Conservation (phyloP, 169 alveolate species). For the Condylostoma magnum region DNA sequence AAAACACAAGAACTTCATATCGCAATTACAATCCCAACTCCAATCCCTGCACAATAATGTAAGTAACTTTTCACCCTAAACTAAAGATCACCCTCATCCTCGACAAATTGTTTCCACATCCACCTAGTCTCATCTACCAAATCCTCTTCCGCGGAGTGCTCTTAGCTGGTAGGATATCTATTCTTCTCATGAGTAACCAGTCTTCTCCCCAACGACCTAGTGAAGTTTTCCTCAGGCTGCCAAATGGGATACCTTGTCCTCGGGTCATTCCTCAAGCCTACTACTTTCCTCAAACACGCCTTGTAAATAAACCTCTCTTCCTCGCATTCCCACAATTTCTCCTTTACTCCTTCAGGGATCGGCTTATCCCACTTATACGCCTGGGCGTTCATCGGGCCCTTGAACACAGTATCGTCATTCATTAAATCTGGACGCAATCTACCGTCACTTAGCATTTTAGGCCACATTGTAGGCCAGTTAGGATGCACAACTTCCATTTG, state of each 20-base stretch:
- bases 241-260: slow-evolving; percentile 17
- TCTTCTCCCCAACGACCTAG: slow-evolving; percentile 7
- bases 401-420: background rate
- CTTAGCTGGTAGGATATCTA: background rate
- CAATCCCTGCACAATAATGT: no score
- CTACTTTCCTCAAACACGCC: slow-evolving; percentile 66
- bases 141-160: background rate
- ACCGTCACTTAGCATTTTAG: slow-evolving; percentile 64
- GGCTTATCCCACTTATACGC: background rate
- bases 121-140: background rate
- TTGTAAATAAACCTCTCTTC: slow-evolving; percentile 75
- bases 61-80: no score
- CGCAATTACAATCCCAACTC: no score
- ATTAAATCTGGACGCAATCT: slow-evolving; percentile 28
- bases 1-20: no score
- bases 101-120: background rate
- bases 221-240: slow-evolving; percentile 23
- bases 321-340: slow-evolving; percentile 72
- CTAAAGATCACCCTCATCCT: background rate
- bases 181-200: background rate
- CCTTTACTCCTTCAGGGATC: slow-evolving; percentile 14
- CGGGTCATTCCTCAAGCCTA: slow-evolving; percentile 29
- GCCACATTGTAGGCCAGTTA: slow-evolving; percentile 78
- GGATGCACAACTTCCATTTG: slow-evolving; percentile 63
- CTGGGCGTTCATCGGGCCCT: slow-evolving; percentile 3